Conservation (phyloP, 1,284 basidiomycete species). For the Puccinia novopanici region DNA sequence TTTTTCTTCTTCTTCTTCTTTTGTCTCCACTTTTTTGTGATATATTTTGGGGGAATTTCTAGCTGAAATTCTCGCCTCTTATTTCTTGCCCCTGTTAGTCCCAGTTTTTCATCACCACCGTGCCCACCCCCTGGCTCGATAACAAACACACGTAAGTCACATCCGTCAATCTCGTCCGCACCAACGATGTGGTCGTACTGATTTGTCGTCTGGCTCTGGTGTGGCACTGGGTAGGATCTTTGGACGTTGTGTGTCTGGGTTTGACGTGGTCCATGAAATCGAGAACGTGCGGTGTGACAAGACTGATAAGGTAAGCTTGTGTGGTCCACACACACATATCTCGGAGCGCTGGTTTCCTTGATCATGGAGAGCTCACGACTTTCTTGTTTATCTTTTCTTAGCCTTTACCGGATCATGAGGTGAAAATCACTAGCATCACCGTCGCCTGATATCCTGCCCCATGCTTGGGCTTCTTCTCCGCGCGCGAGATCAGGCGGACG, state of each 20-base stretch:
- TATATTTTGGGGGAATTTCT: not conserved
- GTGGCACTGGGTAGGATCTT: constrained; percentile 61
- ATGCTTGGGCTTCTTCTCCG: too few relatives aligned
- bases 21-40: not conserved
- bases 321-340: not conserved
- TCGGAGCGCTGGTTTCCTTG: not conserved
- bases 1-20: not conserved
- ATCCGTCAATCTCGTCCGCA: too few relatives aligned
- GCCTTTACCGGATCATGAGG: constrained; percentile 46
- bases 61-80: constrained; percentile 12
- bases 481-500: too few relatives aligned
- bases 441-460: constrained; percentile 34
- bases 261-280: constrained; percentile 71
- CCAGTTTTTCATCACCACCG: constrained; percentile 98
- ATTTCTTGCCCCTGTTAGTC: constrained; percentile 62
- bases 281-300: constrained; percentile 68
- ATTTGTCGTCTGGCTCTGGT: not conserved
- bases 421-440: constrained; percentile 44
- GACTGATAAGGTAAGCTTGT: constrained; percentile 59
- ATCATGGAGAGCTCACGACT: not conserved
- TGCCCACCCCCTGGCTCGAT: constrained; percentile 85
- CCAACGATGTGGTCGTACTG: not conserved
- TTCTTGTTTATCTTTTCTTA: not conserved
- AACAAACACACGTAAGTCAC: constrained; percentile 64
- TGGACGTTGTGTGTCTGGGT: constrained; percentile 63